Evolutionary conservation across 768 basidiomycete genomes (phyloP).

Genomic region (Cystofilobasidium macerans): DNA sequence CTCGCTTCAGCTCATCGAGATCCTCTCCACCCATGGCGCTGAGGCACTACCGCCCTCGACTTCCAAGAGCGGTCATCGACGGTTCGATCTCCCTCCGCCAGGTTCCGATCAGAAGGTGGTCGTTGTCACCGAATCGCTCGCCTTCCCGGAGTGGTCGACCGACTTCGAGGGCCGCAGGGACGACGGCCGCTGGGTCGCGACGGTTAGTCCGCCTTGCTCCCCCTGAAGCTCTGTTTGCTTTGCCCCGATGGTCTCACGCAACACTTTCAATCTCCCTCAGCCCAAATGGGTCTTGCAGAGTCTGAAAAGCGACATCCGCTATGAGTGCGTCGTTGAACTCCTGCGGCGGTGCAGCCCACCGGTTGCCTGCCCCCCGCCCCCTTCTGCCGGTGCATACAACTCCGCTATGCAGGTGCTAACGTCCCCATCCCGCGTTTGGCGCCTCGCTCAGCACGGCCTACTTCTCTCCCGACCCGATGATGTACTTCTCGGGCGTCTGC

Average conservation of each 20-base stretch:
- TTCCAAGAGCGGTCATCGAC: neutral
- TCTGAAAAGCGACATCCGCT: too few species aligned
- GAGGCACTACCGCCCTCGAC: neutral
- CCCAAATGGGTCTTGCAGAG: too few species aligned
- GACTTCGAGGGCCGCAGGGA: neutral
- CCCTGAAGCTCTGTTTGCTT: too few species aligned
- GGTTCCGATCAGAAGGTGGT: neutral
- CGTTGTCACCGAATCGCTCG: neutral
- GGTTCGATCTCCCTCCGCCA: neutral
- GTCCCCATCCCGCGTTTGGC: neutral
- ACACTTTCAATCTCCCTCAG: too few species aligned
- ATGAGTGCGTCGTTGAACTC: too few species aligned
- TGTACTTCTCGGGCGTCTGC: slow-evolving; percentile 73
- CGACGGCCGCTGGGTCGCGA: neutral
- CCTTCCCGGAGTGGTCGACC: neutral
- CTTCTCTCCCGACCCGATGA: slow-evolving; percentile 65
- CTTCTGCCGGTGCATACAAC: too few species aligned
- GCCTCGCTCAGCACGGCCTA: slow-evolving; percentile 42
- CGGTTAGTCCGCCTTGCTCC: neutral
- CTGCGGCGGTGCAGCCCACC: too few species aligned
- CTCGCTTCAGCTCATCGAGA: too few species aligned
- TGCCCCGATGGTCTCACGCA: neutral
- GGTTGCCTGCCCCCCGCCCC: too few species aligned
- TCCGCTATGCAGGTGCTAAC: too few species aligned
- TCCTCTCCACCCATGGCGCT: too few species aligned